phyloP scores from a whole-genome alignment of 2,329 filamentous ascomycete species.

The Lecanicillium sp. region DNA sequence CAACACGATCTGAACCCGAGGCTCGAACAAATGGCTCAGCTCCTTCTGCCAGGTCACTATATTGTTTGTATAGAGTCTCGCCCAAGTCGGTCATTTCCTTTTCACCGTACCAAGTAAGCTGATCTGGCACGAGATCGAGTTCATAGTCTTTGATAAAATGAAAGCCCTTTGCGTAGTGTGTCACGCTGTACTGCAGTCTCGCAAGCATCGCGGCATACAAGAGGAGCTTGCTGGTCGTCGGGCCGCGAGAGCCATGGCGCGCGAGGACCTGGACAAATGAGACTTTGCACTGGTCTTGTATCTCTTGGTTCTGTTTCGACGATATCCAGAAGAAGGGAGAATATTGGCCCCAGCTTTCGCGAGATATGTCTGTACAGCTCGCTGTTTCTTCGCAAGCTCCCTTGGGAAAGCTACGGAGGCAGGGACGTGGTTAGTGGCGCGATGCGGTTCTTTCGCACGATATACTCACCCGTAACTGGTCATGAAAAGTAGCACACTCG shows the following conservation, averaged over 20 bases:
- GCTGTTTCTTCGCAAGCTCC: slow-evolving; percentile 18
- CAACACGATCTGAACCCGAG: slow-evolving; percentile 60
- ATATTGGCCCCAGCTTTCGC: slow-evolving; percentile 78
- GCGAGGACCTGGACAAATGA: slow-evolving; percentile 78
- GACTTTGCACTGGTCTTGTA: slow-evolving; percentile 61
- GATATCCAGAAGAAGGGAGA: slow-evolving; percentile 73
- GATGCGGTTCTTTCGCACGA: background rate
- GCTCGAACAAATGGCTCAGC: slow-evolving; percentile 63
- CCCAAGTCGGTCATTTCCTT: slow-evolving; percentile 68
- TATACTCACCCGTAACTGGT: slow-evolving; percentile 4
- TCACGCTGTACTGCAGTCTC: slow-evolving; percentile 51
- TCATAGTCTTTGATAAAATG: slow-evolving; percentile 64
- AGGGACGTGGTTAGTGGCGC: too few species aligned
- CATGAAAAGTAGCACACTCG: too few species aligned
- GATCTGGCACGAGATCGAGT: slow-evolving; percentile 62
- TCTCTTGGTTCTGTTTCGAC: slow-evolving; percentile 50
- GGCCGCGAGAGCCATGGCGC: slow-evolving; percentile 77
- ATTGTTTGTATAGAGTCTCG: slow-evolving; percentile 65
- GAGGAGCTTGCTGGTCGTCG: slow-evolving; percentile 59
- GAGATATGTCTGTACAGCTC: slow-evolving; percentile 48
- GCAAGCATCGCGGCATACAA: slow-evolving; percentile 56
- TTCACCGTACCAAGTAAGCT: slow-evolving; percentile 59
- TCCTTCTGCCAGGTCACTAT: slow-evolving; percentile 50
- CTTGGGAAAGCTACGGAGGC: background rate
- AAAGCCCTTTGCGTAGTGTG: slow-evolving; percentile 53